Conservation (phyloP, 2,329 filamentous ascomycete genomes). For the Knoxdaviesia capensis region DNA sequence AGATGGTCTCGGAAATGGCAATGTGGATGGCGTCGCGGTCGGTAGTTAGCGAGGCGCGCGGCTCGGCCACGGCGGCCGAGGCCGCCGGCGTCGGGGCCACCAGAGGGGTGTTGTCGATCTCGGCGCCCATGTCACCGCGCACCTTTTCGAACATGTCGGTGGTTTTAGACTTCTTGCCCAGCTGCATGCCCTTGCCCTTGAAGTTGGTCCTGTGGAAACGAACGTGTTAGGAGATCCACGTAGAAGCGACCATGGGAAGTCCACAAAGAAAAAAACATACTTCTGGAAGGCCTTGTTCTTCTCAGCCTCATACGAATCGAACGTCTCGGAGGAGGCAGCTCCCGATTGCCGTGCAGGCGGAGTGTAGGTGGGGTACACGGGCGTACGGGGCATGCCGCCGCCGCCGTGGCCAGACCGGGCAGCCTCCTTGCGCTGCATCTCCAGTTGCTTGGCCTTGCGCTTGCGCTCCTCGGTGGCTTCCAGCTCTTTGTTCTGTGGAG, state of each 20-base stretch:
- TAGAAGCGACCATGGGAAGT: not conserved
- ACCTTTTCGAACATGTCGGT: slow-evolving; percentile 96
- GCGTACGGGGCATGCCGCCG: slow-evolving; percentile 38
- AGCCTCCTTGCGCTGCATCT: slow-evolving; percentile 96
- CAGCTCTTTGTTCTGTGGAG: slow-evolving; percentile 76
- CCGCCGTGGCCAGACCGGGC: slow-evolving; percentile 50
- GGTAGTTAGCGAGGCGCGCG: slow-evolving; percentile 41
- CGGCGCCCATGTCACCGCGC: slow-evolving; percentile 72
- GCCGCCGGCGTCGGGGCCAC: slow-evolving; percentile 34
- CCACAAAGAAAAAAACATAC: slow-evolving; percentile 20
- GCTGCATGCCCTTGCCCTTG: slow-evolving; percentile 95
- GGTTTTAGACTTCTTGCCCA: slow-evolving; percentile 96
- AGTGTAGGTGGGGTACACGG: slow-evolving; percentile 77
- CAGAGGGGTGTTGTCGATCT: slow-evolving; percentile 59
- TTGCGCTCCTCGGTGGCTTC: slow-evolving; percentile 97
- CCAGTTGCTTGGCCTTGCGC: slow-evolving; percentile 93
- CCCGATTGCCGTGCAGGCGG: slow-evolving; percentile 38
- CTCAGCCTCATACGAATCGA: slow-evolving; percentile 88
- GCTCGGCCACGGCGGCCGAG: slow-evolving; percentile 29
- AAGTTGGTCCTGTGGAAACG: slow-evolving; percentile 14
- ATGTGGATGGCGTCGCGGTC: slow-evolving; percentile 78
- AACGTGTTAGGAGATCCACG: slow-evolving; percentile 8
- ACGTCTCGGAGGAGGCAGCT: slow-evolving; percentile 50
- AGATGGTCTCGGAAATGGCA: slow-evolving; percentile 75
- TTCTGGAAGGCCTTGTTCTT: slow-evolving; percentile 86